A percentile compares a stretch with the other conserved stretches of the same genome.
Conservation (phyloP, 352 stramenopile genomes). For the Globisporangium solare region DNA sequence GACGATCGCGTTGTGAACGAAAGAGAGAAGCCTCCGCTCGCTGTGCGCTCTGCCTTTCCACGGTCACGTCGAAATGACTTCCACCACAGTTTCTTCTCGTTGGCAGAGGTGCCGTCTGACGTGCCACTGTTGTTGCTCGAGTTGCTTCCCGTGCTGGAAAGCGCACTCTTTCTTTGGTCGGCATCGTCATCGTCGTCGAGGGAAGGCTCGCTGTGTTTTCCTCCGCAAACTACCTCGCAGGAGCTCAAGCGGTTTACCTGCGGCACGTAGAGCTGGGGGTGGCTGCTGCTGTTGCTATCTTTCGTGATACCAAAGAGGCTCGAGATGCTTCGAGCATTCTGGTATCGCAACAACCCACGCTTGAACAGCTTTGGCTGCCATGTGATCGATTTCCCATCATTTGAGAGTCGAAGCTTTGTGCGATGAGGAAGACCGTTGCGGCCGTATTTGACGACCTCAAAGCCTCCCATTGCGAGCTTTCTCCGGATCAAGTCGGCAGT, state of each 20-base stretch:
- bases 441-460: conserved; percentile 79
- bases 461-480: conserved; percentile 62
- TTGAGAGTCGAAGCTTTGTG: conserved; percentile 69
- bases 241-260: conserved; percentile 27
- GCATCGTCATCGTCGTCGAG: conserved; percentile 16
- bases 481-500: conserved; percentile 61
- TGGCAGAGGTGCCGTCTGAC: conserved; percentile 31
- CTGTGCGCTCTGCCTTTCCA: conserved; percentile 53
- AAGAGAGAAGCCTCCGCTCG: conserved; percentile 57
- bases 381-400: conserved; percentile 58
- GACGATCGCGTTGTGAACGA: conserved; percentile 37
- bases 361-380: conserved; percentile 82
- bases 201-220: conserved; percentile 23
- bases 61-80: conserved; percentile 56
- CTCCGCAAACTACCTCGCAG: conserved; percentile 14
- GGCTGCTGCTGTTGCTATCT: conserved; percentile 31
- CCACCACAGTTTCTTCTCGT: conserved; percentile 73
- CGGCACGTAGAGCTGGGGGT: conserved; percentile 36
- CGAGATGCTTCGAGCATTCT: conserved; percentile 64
- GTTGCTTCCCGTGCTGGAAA: conserved; percentile 12
- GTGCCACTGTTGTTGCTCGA: conserved; percentile 29
- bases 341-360: conserved; percentile 57
- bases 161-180: conserved; percentile 9
- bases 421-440: conserved; percentile 70
- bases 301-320: conserved; percentile 52